These are phyloP conservation scores for Fusarium oligoseptatum DNA, from an alignment of 2,329 filamentous ascomycete species.

Conservation along the genomic window DNA sequence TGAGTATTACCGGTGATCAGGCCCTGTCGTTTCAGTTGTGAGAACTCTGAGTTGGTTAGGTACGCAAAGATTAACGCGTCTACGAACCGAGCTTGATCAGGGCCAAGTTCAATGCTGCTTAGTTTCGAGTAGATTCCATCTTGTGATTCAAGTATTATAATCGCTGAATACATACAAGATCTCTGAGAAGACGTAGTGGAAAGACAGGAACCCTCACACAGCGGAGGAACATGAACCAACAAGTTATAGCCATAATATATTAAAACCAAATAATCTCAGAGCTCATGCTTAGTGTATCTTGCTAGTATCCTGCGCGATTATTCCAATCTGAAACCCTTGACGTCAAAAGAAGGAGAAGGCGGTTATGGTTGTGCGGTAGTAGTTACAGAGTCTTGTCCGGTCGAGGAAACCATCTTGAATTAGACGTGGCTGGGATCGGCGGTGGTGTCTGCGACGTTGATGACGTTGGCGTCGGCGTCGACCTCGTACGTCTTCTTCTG, in stretches of 20 bases:
- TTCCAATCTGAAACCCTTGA: slow-evolving; percentile 3
- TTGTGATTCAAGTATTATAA: background rate
- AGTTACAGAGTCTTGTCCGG: background rate
- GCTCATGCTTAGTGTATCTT: background rate
- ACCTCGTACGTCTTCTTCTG: slow-evolving; percentile 8
- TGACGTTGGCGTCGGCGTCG: background rate
- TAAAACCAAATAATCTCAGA: slow-evolving; percentile 3
- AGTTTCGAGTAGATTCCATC: background rate
- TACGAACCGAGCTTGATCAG: background rate
- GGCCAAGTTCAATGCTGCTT: background rate
- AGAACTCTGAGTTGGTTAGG: background rate
- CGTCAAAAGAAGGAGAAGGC: background rate
- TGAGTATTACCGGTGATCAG: background rate
- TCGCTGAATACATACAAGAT: background rate
- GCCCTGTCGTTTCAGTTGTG: background rate
- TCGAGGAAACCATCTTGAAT: background rate
- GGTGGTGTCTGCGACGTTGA: background rate
- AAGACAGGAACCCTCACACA: background rate
- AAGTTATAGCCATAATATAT: background rate
- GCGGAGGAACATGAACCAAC: background rate
- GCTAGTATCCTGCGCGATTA: slow-evolving; percentile 1
- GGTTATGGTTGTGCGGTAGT: background rate
- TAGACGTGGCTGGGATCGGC: background rate
- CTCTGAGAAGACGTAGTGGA: background rate
- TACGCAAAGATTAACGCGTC: background rate